Conservation (phyloP, 345 rosid species). For the Draba incana region DNA sequence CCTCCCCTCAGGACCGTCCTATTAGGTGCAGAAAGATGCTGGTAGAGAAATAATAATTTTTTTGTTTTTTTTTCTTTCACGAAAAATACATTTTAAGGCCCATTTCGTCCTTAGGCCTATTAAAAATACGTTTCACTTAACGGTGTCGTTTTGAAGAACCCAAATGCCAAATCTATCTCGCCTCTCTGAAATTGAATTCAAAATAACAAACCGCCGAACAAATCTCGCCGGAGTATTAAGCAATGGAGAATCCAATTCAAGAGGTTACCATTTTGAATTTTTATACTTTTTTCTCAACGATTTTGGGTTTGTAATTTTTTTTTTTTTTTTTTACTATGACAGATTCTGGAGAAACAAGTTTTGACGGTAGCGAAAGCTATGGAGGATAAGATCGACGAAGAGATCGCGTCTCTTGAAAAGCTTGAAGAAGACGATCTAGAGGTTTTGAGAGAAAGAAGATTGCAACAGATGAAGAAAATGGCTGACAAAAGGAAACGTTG, state of each 20-base stretch:
- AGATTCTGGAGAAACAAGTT: slow-evolving; percentile 88
- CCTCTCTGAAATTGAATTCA: no score
- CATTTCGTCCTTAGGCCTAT: no score
- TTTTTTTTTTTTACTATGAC: slow-evolving; percentile 6
- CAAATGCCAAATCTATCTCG: background rate
- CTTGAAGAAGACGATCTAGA: slow-evolving; percentile 90
- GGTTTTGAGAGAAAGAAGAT: slow-evolving; percentile 73
- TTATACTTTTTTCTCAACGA: background rate
- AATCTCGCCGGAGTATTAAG: slow-evolving; percentile 8
- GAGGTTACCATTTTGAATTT: slow-evolving; percentile 20
- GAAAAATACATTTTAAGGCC: no score
- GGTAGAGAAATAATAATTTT: no score
- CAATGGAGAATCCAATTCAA: slow-evolving; percentile 36
- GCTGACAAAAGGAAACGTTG: slow-evolving; percentile 93
- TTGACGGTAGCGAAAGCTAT: slow-evolving; percentile 88
- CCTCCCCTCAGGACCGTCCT: no score
- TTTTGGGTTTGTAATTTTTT: slow-evolving; percentile 4
- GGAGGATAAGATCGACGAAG: slow-evolving; percentile 90
- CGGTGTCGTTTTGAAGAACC: background rate
- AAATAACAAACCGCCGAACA: background rate
- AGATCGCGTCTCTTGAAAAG: slow-evolving; percentile 80
- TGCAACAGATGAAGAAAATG: slow-evolving; percentile 93
- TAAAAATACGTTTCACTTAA: background rate
- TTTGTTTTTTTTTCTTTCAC: no score
- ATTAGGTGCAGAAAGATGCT: no score